Base-by-base conservation (phyloP, 192 early-diverging fungal species). In the Coemansia brasiliensis region DNA sequence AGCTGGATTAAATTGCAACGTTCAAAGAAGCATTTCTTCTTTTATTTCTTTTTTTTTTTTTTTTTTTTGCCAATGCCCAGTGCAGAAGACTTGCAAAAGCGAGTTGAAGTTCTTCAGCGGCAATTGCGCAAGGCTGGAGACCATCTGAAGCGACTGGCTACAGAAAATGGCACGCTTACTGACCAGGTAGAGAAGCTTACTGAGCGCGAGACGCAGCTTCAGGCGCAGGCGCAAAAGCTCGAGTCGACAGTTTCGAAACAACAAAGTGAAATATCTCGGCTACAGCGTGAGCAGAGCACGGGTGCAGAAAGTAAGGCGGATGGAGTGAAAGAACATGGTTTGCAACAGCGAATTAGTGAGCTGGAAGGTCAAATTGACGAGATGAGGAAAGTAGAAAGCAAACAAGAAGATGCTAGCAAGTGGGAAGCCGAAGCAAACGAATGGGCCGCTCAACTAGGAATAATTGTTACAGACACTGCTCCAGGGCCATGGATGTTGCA, bases 91-190 rank as follows among this genome's bases (percentile, higher is more conserved):
- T 45, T 79, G 22, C 76, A 79, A 38, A 79, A 72, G 59, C 76
- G 70, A 9, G 68, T 79, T 0, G 69, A 72, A 18, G 63, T 73
- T 15, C 59, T 82, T 0, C 74, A 79, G 44, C 59, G 59, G 21
- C 80, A 82, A 55, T 65, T 82, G 32, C 69, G 70, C 58, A 82
- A 74, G 45, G 80, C 80, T 2, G 68, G 71, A 44, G 80, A 73
- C 40, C 75, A 82, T 49, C 50, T 82, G 35, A 73, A 78, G 49
- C 61, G 72, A 15, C 52, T 87, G 8, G 67, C 74, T 0, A 57
- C 83, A 24, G 86, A 85, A 46, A 86, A 86, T 43, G 81, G 75
- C 21, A 45, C 65, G 4, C 61, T 82, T 1, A 59, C 60, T 6
- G 64, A 70, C 38, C 67, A 82, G 43, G 60, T 79, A 6, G 82